Evolutionary conservation across 2,329 filamentous ascomycete species (phyloP), one percentile per base, ranked within the genome.

Genomic region (Fusarium brachygibbosum): DNA sequence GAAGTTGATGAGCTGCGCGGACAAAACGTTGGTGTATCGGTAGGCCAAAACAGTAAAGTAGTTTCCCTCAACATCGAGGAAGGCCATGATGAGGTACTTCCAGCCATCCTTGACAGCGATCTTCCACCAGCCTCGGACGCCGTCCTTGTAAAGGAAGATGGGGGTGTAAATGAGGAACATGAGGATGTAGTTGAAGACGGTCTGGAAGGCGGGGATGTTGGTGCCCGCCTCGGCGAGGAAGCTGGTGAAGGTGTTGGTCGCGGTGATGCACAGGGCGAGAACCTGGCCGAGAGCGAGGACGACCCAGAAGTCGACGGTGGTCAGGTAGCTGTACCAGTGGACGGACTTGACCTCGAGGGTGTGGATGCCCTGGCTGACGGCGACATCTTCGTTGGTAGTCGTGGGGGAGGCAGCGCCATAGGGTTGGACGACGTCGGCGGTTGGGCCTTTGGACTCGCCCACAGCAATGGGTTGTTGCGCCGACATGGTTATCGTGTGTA

Each of bases 31-130:
- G 56, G 95, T 97, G 84, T 97, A 90, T 63, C 91, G 87, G 83
- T 98, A 99, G 7, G 95, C 96, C 50, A 98, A 86, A 51, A 99
- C 95, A 75, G 94, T 94, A 78, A 98, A 98, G 84, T 98, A 99
- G 82, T 99, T 99, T 66, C 96, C 96, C 81, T 98, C 88, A 50
- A 98, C 95, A 77, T 99, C 96, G 73, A 96, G 87, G 80, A 98
- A 98, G 53, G 92, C 90, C 65, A 99, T 88, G 79, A 98, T 93
- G 74, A 97, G 87, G 82, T 97, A 98, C 81, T 93, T 93, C 96
- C 95, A 98, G 61, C 94, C 93, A 77, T 97, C 91, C 64, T 85
- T 86, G 53, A 82, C 77, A 16, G 94, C 76, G 57, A 97, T 78
- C 49, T 83, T 82, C 46, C 82, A 76, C 86, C 92, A 97, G 74